Evolutionary conservation across 192 early-diverging fungal genomes (phyloP), one percentile per base, ranked within the genome.

Genomic region (Backusella tuberculispora): DNA sequence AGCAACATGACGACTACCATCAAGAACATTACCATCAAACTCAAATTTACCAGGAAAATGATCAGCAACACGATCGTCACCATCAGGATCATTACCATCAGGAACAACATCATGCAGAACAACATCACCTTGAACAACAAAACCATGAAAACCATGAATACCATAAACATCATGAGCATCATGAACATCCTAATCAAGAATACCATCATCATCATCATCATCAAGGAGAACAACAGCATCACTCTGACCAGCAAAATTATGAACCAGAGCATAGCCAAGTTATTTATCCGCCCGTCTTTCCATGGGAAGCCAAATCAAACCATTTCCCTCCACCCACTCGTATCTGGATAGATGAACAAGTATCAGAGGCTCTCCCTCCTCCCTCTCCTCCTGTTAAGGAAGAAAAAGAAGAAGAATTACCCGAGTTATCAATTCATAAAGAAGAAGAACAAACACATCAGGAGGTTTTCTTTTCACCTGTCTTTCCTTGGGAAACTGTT

Each of bases 311-410:
- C 0, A 47, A 69, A 8, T 0, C 6, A 12, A 4, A 26, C 9
- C 21, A 60, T 42, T 12, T 40, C 41, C 65, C 29, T 60, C 4
- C 47, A 6, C 65, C 66, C 2, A 56, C 74, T 29, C 74, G 74
- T n/a, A 75, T 68, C 9, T 75, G 74, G 74, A 34, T 50, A n/a
- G 66, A 69, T 38, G 74, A 75, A n/a, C 43, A n/a, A 17, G 29
- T 34, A 2, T 34, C 29, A 34, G 29, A 34, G 29, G n/a, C n/a
- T n/a, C 29, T 2, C 29, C 0, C 29, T 34, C 29, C 1, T 34
- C 29, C 29, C 29, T 34, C 29, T 34, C 19, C 21, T 1, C 7
- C 53, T 26, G 9, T 13, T 5, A 19, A 26, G 12, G 63, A 29
- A 0, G 48, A 71, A 40, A 14, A 53, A 14, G 29, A 38, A 4